Conservation (phyloP, 2,329 filamentous ascomycete genomes). For the Xylariaceae sp. region DNA sequence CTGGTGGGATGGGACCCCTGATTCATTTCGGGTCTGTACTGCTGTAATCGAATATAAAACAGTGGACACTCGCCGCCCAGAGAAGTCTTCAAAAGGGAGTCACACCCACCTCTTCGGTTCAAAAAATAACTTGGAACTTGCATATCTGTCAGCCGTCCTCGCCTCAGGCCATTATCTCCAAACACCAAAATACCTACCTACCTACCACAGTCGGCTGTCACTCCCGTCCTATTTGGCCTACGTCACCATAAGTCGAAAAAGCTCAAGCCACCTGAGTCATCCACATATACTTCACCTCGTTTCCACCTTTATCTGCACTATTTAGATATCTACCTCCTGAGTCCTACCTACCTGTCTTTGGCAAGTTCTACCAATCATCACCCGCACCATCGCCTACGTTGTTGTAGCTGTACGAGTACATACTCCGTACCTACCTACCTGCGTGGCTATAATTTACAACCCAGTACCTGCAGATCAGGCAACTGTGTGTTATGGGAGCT, state of each 20-base stretch:
- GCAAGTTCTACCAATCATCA: not conserved
- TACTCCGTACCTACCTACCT: no score
- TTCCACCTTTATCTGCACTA: not conserved
- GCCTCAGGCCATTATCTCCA: not conserved
- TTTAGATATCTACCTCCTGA: not conserved
- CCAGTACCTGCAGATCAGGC: no score
- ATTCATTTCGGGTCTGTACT: conserved; percentile 22
- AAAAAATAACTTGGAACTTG: conserved; percentile 11
- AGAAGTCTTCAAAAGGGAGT: conserved; percentile 18
- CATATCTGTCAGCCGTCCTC: not conserved
- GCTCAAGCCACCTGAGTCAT: conserved; percentile 16
- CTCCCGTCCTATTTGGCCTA: not conserved
- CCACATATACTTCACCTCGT: not conserved
- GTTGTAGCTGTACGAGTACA: no score
- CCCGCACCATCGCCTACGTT: not conserved
- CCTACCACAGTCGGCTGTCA: no score
- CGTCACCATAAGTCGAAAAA: conserved; percentile 11
- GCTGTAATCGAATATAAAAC: conserved; percentile 28
- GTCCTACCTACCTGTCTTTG: not conserved
- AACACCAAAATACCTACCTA: not conserved
- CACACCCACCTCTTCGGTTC: conserved; percentile 7
- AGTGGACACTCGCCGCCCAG: conserved; percentile 26
- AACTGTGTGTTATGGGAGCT: no score
- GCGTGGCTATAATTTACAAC: no score
- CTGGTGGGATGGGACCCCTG: conserved; percentile 16